A percentile compares a stretch with the other conserved stretches of the same genome.
These are phyloP conservation scores for Cordyceps militaris DNA, from an alignment of 2,329 filamentous ascomycete species.

Conservation along the genomic window DNA sequence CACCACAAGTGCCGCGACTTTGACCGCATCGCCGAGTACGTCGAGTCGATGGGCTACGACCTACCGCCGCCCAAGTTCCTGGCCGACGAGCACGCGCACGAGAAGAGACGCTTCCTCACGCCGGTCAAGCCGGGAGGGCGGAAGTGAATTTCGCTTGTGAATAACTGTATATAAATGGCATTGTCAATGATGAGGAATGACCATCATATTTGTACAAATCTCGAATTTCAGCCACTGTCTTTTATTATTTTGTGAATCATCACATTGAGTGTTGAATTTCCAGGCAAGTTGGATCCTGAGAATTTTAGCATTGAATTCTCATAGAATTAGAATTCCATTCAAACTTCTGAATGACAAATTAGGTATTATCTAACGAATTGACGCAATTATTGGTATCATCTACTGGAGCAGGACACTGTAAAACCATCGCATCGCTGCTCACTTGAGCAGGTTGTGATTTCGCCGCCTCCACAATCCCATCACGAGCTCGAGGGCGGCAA, in stretches of 20 bases:
- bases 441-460: background rate
- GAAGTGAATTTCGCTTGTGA: background rate
- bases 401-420: too few species aligned
- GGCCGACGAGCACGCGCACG: background rate
- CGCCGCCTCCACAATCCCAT: background rate
- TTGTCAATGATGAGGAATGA: background rate
- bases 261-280: background rate
- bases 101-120: background rate
- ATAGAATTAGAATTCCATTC: too few species aligned
- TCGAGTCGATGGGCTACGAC: conserved; percentile 10
- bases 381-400: too few species aligned
- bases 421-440: background rate
- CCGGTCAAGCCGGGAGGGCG: background rate
- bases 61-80: background rate
- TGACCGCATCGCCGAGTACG: conserved; percentile 10
- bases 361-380: too few species aligned
- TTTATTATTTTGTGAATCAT: too few species aligned
- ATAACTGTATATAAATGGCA: background rate
- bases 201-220: background rate
- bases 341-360: too few species aligned
- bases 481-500: background rate
- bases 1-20: conserved; percentile 14
- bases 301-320: too few species aligned
- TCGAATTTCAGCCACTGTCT: too few species aligned
- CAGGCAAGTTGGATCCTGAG: too few species aligned